Evolutionary conservation across 2,329 filamentous ascomycete genomes (phyloP).

Genomic region (Sporothrix protearum): DNA sequence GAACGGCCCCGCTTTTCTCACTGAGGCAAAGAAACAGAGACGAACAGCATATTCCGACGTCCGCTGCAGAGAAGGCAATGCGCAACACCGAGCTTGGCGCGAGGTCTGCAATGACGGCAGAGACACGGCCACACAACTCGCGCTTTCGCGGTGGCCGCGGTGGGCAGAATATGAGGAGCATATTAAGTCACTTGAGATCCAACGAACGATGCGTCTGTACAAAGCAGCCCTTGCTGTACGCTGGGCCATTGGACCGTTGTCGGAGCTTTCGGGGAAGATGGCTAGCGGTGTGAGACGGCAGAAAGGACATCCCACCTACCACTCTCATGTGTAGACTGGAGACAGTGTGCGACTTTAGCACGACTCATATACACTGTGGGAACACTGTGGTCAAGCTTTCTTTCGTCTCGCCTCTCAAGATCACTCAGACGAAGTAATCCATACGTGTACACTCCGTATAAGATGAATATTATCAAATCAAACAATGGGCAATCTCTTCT

Average conservation of each 20-base stretch:
- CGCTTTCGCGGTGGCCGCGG: not conserved
- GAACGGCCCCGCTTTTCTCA: constrained; percentile 25
- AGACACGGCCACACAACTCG: not conserved
- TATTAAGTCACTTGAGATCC: not conserved
- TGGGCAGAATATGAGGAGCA: not conserved
- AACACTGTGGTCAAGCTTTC: not conserved
- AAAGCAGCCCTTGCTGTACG: not conserved
- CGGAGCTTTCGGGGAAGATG: not conserved
- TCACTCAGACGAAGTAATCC: not conserved
- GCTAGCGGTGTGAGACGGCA: constrained; percentile 3
- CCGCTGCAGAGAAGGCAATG: not conserved
- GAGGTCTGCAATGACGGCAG: not conserved
- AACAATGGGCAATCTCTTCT: not conserved
- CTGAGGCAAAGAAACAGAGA: not conserved
- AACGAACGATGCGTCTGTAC: not conserved
- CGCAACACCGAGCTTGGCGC: constrained; percentile 8
- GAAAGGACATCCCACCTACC: not conserved
- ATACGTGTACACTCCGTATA: not conserved
- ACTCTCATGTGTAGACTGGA: not conserved
- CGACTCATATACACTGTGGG: not conserved
- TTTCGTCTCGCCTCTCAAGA: not conserved
- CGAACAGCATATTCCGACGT: not conserved
- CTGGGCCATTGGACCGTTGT: not conserved
- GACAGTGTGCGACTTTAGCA: not conserved
- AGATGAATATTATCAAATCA: not conserved